phyloP scores from a whole-genome alignment of 208 protist species.

The Plasmodiophora brassicae region DNA sequence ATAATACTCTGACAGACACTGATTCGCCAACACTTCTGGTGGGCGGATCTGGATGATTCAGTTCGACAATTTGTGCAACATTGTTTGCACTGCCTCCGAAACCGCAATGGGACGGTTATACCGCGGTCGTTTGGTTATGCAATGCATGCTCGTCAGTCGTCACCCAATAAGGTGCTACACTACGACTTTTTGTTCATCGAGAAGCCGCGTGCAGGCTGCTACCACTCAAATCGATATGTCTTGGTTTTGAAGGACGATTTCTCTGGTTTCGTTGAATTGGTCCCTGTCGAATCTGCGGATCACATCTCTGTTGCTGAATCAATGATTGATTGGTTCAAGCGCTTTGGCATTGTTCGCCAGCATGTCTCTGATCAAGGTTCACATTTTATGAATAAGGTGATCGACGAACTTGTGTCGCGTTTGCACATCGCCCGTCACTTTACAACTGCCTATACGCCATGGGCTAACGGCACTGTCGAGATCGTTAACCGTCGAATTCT shows the following conservation, averaged over 20 bases:
- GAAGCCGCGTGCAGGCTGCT: not conserved
- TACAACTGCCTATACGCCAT: too few species aligned
- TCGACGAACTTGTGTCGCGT: not conserved
- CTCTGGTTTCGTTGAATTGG: not conserved
- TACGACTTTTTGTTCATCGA: not conserved
- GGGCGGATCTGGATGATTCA: too few species aligned
- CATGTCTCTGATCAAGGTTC: not conserved
- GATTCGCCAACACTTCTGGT: too few species aligned
- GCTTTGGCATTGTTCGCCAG: not conserved
- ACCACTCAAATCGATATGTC: not conserved
- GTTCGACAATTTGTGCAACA: too few species aligned
- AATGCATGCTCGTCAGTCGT: not conserved
- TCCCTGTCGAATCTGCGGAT: not conserved
- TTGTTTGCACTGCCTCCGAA: too few species aligned
- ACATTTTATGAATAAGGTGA: not conserved
- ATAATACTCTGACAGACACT: too few species aligned
- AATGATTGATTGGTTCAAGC: not conserved
- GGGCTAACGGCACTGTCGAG: too few species aligned
- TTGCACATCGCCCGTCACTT: not conserved
- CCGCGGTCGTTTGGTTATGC: not conserved
- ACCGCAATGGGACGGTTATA: too few species aligned
- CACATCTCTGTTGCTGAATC: not conserved
- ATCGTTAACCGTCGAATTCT: too few species aligned
- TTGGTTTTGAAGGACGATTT: conserved; percentile 8
- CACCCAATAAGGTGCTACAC: not conserved